Evolutionary conservation across 2,329 filamentous ascomycete species (phyloP).

Genomic region (Aspergillus japonicus): DNA sequence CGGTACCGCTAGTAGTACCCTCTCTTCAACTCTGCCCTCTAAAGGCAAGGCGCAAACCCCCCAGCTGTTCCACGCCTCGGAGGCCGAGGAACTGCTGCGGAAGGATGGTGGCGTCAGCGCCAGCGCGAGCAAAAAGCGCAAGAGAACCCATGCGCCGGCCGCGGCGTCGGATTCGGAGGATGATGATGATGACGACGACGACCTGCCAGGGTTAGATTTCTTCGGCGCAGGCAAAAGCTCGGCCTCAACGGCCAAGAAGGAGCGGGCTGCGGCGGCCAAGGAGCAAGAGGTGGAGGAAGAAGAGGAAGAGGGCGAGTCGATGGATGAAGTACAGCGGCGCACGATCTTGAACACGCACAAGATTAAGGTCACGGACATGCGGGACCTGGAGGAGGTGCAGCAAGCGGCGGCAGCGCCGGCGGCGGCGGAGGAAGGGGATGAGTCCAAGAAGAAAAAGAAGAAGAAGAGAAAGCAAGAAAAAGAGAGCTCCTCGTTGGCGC

Average conservation of each 20-base stretch:
- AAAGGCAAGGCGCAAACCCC: conserved; percentile 41
- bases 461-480: conserved; percentile 53
- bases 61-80: conserved; percentile 37
- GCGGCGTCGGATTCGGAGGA: conserved; percentile 18
- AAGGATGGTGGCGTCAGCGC: conserved; percentile 24
- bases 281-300: conserved; percentile 23
- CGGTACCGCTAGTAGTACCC: conserved; percentile 17
- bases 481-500: conserved; percentile 19
- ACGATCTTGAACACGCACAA: conserved; percentile 75
- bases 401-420: conserved; percentile 18
- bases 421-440: conserved; percentile 25
- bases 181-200: conserved; percentile 25
- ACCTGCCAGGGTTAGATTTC: conserved; percentile 35
- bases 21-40: conserved; percentile 37
- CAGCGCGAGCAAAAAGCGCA: conserved; percentile 35
- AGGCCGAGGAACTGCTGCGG: conserved; percentile 30
- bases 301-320: conserved; percentile 29
- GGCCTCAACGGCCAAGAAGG: conserved; percentile 21
- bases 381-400: conserved; percentile 45
- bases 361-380: conserved; percentile 78
- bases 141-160: conserved; percentile 29
- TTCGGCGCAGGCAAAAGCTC: conserved; percentile 34
- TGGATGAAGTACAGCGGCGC: conserved; percentile 70
- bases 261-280: conserved; percentile 12
- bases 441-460: conserved; percentile 53